Evolutionary conservation across 352 stramenopile genomes (phyloP).

Genomic region (Phytophthora melonis): DNA sequence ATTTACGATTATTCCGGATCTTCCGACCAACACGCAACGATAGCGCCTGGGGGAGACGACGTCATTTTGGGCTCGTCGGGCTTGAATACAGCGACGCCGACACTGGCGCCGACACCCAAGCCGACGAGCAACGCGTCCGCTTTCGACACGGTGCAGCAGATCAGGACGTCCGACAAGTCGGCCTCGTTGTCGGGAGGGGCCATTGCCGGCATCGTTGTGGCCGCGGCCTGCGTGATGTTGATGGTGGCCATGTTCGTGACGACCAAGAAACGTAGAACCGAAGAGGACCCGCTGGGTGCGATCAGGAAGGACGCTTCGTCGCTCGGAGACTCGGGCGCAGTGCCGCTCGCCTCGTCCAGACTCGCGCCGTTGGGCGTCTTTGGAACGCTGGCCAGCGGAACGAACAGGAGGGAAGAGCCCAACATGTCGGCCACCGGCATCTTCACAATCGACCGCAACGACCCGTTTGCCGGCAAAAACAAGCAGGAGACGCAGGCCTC

Average conservation of each 20-base stretch:
- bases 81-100: conserved; percentile 2
- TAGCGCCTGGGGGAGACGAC: neutral
- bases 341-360: conserved; percentile 27
- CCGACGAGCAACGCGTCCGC: conserved; percentile 26
- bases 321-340: conserved; percentile 18
- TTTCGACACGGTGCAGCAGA: conserved; percentile 24
- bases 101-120: conserved; percentile 1
- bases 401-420: conserved; percentile 5
- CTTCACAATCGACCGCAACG: conserved; percentile 10
- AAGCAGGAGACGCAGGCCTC: neutral
- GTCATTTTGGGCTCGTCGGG: conserved; percentile 13
- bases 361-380: conserved; percentile 28
- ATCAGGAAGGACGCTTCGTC: conserved; percentile 20
- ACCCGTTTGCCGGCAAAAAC: conserved; percentile 5
- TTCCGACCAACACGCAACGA: conserved; percentile 18
- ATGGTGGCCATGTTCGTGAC: conserved; percentile 32
- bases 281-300: conserved; percentile 13
- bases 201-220: conserved; percentile 31
- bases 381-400: conserved; percentile 31
- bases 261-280: conserved; percentile 18
- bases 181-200: conserved; percentile 13
- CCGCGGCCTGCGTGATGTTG: conserved; percentile 29
- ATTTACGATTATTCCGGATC: conserved; percentile 12
- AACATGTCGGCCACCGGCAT: conserved; percentile 21
- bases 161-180: conserved; percentile 13